Base-by-base conservation (phyloP, 2,329 filamentous ascomycete species). In the Arachnopeziza araneosa region DNA sequence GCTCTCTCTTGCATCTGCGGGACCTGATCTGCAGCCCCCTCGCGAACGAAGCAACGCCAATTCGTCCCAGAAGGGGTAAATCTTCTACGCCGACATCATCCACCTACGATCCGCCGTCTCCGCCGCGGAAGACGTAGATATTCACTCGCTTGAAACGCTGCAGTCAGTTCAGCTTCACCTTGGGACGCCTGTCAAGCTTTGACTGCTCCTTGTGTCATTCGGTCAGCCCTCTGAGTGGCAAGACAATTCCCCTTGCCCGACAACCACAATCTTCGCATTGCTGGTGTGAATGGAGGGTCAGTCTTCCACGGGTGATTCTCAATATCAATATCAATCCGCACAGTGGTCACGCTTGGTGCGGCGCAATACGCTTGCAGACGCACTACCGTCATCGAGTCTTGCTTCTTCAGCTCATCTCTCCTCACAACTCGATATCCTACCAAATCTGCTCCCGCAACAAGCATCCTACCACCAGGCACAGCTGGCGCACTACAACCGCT, bases 401-500 rank as follows among this genome's bases (percentile, higher is more conserved):
- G 60, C 67, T 63, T 64, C 62, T 60, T 55, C 67, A 60, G 54
- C 67, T 64, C 71, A 68, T 53, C 66, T 66, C 58, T 73, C 78
- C 55, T 71, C 77, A 63, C 77, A 78, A 62, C 68, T 84, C 68
- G 81, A 85, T 64, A 76, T 84, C 61, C 75, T 83, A 26, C 83
- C 83, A 44, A 78, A 84, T 64, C 75, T 85, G 67, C 66, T 85
- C 60, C 83, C 83, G 19, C 83, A 85, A 63, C 83, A 86, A 65
- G 76, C 80, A 36, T 82, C 79, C 50, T 75, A 82, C 64, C 84
- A 85, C 73, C 82, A 86, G 69, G 82, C 82, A 57, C 83, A 85
- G 73, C 80, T 88, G 59, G 78, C 83, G 56, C 80, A 86, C 67
- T 87, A 87, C 78, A 87, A 87, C 73, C 83, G 81, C 70, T 82